Evolutionary conservation across 2,329 filamentous ascomycete genomes (phyloP).

Genomic region (Triangularia setosa): DNA sequence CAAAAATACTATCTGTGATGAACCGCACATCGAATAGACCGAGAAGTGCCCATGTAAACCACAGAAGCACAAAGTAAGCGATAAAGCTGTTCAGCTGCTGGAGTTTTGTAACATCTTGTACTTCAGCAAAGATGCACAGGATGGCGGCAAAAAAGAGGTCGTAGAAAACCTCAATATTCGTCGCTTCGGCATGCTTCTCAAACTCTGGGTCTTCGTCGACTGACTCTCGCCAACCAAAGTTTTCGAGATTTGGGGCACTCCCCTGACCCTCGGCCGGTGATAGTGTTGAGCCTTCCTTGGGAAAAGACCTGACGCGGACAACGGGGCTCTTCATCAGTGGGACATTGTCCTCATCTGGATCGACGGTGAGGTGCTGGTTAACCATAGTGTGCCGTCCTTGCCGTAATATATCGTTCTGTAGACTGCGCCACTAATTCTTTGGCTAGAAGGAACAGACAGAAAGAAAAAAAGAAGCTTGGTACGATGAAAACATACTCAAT

Average conservation of each 20-base stretch:
- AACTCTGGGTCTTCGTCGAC: not conserved
- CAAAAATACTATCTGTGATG: slow-evolving; percentile 60
- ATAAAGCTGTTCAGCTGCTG: slow-evolving; percentile 40
- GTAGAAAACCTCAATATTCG: slow-evolving; percentile 48
- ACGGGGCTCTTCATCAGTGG: slow-evolving; percentile 4
- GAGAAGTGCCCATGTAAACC: slow-evolving; percentile 66
- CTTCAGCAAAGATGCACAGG: slow-evolving; percentile 55
- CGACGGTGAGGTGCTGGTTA: not conserved
- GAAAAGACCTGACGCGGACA: not conserved
- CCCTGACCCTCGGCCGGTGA: not conserved
- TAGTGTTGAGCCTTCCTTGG: not conserved
- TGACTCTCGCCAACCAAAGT: not conserved
- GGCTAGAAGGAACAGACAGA: not conserved
- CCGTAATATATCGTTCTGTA: not conserved
- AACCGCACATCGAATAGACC: slow-evolving; percentile 64
- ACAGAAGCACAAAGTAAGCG: slow-evolving; percentile 54
- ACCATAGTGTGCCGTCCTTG: not conserved
- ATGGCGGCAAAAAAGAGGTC: slow-evolving; percentile 63
- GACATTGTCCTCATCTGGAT: not conserved
- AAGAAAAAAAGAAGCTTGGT: not conserved
- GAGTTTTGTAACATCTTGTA: slow-evolving; percentile 29
- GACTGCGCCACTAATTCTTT: not conserved
- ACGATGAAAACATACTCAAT: not conserved
- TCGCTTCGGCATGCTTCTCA: slow-evolving; percentile 4
- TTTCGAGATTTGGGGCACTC: not conserved